Percentiles rank a stretch among this genome's conserved stretches.
These are phyloP conservation scores for Letharia columbiana DNA, from an alignment of 495 filamentous ascomycete genomes.

Conservation along the genomic window DNA sequence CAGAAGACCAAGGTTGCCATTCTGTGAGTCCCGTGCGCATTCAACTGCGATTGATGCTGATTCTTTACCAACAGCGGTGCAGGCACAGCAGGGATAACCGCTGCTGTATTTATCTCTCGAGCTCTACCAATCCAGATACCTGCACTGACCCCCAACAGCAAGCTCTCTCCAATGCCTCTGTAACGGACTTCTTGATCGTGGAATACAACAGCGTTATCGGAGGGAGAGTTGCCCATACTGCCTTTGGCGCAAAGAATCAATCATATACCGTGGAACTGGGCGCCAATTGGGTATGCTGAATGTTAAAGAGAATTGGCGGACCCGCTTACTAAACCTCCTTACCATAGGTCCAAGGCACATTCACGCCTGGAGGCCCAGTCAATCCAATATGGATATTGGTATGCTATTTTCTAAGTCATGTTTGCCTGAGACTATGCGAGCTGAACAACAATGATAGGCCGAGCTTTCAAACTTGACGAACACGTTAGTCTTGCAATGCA, in stretches of 20 bases:
- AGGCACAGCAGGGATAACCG: conserved; percentile 61
- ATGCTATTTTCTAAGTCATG: conserved; percentile 3
- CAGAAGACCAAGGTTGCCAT: conserved; percentile 37
- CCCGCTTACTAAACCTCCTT: neutral
- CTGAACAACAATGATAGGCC: neutral
- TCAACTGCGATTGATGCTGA: conserved; percentile 4
- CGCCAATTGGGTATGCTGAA: conserved; percentile 52
- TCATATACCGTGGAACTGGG: conserved; percentile 55
- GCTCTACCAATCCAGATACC: conserved; percentile 18
- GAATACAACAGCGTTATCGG: conserved; percentile 59
- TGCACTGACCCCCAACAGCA: conserved; percentile 38
- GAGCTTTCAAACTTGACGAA: neutral
- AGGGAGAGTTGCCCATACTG: conserved; percentile 48
- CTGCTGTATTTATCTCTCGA: conserved; percentile 46
- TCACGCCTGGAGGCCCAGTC: conserved; percentile 44
- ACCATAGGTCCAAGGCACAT: conserved; percentile 55
- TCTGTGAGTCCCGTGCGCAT: conserved; percentile 23
- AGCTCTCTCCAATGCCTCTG: conserved; percentile 53
- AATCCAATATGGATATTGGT: conserved; percentile 65
- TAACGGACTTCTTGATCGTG: conserved; percentile 61
- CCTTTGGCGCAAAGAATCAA: conserved; percentile 42
- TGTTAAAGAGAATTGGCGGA: neutral
- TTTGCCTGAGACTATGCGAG: neutral
- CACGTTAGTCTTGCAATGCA: neutral
- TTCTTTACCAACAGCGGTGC: conserved; percentile 34